phyloP scores from a whole-genome alignment of 192 early-diverging fungal species.

The Thoreauomyces humboldtii region DNA sequence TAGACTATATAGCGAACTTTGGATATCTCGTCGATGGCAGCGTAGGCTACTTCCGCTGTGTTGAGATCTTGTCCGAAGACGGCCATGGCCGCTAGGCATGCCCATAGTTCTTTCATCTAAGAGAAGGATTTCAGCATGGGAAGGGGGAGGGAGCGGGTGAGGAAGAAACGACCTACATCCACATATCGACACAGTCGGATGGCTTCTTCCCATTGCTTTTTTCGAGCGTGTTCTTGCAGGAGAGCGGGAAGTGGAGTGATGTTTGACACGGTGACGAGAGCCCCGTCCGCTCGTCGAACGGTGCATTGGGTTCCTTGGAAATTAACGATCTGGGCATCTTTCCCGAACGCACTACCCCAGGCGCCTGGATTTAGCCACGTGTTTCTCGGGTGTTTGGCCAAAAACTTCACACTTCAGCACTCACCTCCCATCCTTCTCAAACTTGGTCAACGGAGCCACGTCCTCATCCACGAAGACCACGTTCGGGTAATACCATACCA shows the following conservation, averaged over 20 bases:
- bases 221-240: slow-evolving; percentile 52
- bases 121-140: neutral
- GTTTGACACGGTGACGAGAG: slow-evolving; percentile 44
- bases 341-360: slow-evolving; percentile 51
- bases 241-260: slow-evolving; percentile 51
- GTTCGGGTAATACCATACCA: slow-evolving; percentile 61
- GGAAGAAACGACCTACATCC: slow-evolving; percentile 32
- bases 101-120: slow-evolving; percentile 57
- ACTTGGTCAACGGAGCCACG: slow-evolving; percentile 45
- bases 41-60: slow-evolving; percentile 63
- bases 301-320: slow-evolving; percentile 57
- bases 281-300: slow-evolving; percentile 51
- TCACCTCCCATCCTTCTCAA: slow-evolving; percentile 53
- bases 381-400: too few relatives aligned
- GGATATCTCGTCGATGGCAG: slow-evolving; percentile 53
- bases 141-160: neutral
- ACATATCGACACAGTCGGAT: slow-evolving; percentile 54
- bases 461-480: slow-evolving; percentile 63
- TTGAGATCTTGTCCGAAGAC: slow-evolving; percentile 55
- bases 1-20: slow-evolving; percentile 61
- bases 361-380: too few relatives aligned
- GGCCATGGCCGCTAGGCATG: slow-evolving; percentile 58
- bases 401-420: too few relatives aligned
- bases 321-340: slow-evolving; percentile 50
- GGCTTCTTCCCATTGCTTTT: slow-evolving; percentile 64